A percentile compares a stretch with the other conserved stretches of the same genome.
Evolutionary conservation across 1,284 basidiomycete genomes (phyloP).

Genomic region (Sporisorium reilianum): DNA sequence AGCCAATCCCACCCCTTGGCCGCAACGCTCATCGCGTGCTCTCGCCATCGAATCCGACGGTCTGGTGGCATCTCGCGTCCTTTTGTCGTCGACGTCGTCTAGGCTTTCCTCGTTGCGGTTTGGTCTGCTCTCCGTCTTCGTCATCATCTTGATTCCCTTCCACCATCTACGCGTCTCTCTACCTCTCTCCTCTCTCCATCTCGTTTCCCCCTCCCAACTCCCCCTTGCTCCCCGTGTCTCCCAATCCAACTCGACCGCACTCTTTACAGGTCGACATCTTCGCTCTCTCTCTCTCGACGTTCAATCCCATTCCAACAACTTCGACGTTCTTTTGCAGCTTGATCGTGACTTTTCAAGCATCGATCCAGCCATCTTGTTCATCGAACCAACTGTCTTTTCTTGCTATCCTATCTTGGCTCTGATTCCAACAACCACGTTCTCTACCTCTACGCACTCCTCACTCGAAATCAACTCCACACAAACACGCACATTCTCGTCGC

Average conservation of each 20-base stretch:
- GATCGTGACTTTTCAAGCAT: conserved; percentile 6
- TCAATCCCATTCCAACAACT: conserved; percentile 8
- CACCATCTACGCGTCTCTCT: conserved; percentile 30
- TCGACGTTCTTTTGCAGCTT: conserved; percentile 25
- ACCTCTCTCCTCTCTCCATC: conserved; percentile 17
- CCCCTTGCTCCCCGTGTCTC: conserved; percentile 5
- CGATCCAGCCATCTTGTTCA: conserved; percentile 20
- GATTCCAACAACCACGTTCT: conserved; percentile 11
- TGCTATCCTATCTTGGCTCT: conserved; percentile 4
- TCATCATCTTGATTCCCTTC: conserved; percentile 40
- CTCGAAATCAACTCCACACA: neutral
- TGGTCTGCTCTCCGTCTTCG: conserved; percentile 16
- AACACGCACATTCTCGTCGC: neutral
- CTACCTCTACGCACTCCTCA: conserved; percentile 4
- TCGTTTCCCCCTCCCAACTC: conserved; percentile 11
- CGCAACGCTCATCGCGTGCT: neutral
- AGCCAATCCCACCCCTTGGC: neutral
- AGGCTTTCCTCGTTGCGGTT: conserved; percentile 1
- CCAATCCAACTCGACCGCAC: conserved; percentile 27
- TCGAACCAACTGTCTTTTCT: conserved; percentile 45
- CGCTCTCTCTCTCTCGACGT: conserved; percentile 19
- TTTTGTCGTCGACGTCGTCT: neutral
- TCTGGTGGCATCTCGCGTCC: conserved; percentile 20
- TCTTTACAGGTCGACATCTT: conserved; percentile 24
- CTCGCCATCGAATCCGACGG: neutral